phyloP scores from a whole-genome alignment of 176 grass and related monocot genomes.

The Poa annua region DNA sequence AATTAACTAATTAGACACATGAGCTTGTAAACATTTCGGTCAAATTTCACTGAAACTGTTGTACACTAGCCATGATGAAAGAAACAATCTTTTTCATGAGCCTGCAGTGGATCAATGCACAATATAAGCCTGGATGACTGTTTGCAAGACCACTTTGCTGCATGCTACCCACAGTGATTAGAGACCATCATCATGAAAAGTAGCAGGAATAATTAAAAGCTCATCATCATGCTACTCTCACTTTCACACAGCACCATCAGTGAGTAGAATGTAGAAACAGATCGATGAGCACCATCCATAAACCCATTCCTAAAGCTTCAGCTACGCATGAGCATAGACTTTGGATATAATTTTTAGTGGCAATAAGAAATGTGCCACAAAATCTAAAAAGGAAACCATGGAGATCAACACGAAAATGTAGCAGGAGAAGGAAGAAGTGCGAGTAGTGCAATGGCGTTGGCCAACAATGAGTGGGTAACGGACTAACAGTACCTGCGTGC shows the following conservation, averaged over 20 bases:
- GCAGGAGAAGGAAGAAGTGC: background rate
- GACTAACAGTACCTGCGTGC: constrained; percentile 63
- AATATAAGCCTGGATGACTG: background rate
- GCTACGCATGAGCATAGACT: background rate
- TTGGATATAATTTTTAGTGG: background rate
- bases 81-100: constrained; percentile 5
- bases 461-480: background rate
- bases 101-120: background rate
- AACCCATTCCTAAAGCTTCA: background rate
- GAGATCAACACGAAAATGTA: background rate
- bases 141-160: background rate
- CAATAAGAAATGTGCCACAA: background rate
- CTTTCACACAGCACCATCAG: background rate
- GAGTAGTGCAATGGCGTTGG: background rate
- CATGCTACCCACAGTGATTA: constrained; percentile 14
- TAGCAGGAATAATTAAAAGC: constrained; percentile 44
- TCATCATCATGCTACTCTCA: background rate
- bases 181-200: constrained; percentile 39
- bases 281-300: background rate
- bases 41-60: background rate
- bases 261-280: background rate
- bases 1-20: background rate
- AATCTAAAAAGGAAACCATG: background rate
- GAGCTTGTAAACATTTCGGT: background rate
- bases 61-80: background rate